Conservation (phyloP, 2,329 filamentous ascomycete species). For the Corynespora cassiicola region DNA sequence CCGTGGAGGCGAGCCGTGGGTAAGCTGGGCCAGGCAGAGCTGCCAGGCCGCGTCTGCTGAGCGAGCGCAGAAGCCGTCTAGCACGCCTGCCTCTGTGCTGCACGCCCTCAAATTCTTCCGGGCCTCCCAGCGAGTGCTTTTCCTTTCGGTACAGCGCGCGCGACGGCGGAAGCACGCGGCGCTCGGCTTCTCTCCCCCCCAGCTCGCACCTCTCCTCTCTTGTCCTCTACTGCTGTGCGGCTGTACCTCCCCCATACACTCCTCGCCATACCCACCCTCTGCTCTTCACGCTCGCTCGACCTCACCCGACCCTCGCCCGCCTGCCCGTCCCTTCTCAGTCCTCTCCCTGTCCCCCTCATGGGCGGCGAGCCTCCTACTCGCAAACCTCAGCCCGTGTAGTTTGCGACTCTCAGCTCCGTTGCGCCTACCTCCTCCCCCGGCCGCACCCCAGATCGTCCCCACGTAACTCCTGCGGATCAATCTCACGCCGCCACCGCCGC, state of each 20-base stretch:
- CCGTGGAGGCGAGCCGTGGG: no score
- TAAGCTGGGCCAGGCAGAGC: no score
- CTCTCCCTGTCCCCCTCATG: not conserved
- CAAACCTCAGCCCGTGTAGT: no score
- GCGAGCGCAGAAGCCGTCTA: no score
- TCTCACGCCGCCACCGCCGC: not conserved
- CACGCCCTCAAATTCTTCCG: no score
- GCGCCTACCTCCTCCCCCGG: slow-evolving; percentile 9
- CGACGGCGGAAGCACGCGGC: not conserved
- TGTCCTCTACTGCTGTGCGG: no score
- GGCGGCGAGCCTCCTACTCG: not conserved
- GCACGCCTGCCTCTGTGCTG: no score
- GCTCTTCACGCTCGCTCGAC: not conserved
- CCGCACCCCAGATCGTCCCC: slow-evolving; percentile 8
- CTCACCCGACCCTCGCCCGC: no score
- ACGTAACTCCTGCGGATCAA: not conserved
- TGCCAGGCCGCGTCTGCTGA: no score
- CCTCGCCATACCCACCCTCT: not conserved
- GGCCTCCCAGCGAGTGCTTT: no score
- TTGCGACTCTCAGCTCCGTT: slow-evolving; percentile 15
- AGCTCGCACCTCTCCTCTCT: not conserved
- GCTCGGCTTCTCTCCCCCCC: not conserved
- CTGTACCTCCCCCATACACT: no score
- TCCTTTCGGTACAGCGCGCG: no score
- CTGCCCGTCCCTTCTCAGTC: slow-evolving; percentile 3